A percentile compares a stretch with the other conserved stretches of the same genome.
Conservation (phyloP, 73 alveolate species). For the Stentor coeruleus region DNA sequence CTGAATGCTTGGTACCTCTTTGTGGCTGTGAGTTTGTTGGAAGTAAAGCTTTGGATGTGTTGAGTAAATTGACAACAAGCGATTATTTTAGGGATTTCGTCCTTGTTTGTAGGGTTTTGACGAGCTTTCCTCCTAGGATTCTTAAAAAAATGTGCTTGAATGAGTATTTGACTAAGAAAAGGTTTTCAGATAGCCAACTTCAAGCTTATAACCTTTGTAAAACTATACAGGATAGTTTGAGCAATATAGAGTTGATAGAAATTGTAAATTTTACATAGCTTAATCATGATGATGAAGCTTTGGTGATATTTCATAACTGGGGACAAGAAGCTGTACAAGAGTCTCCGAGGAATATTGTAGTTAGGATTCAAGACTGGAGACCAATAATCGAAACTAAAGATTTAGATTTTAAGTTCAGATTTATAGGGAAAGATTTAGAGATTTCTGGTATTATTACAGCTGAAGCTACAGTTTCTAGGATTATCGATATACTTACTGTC, state of each 20-base stretch:
- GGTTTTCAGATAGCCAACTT: not conserved
- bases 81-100: not conserved
- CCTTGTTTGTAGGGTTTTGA: not conserved
- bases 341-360: not conserved
- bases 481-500: not conserved
- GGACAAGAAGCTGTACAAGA: not conserved
- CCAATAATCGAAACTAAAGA: not conserved
- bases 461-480: not conserved
- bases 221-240: not conserved
- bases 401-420: not conserved
- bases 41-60: not conserved
- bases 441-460: not conserved
- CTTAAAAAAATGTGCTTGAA: not conserved
- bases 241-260: not conserved
- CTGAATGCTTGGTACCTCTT: not conserved
- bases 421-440: not conserved
- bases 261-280: not conserved
- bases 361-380: not conserved
- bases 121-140: not conserved
- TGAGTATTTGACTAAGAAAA: constrained; percentile 5
- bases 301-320: not conserved
- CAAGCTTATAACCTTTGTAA: not conserved
- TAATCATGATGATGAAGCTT: not conserved
- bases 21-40: constrained; percentile 9
- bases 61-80: constrained; percentile 4